A percentile compares a stretch with the other conserved stretches of the same genome.
phyloP scores from a whole-genome alignment of 2,329 filamentous ascomycete species.

The Fusarium citri region DNA sequence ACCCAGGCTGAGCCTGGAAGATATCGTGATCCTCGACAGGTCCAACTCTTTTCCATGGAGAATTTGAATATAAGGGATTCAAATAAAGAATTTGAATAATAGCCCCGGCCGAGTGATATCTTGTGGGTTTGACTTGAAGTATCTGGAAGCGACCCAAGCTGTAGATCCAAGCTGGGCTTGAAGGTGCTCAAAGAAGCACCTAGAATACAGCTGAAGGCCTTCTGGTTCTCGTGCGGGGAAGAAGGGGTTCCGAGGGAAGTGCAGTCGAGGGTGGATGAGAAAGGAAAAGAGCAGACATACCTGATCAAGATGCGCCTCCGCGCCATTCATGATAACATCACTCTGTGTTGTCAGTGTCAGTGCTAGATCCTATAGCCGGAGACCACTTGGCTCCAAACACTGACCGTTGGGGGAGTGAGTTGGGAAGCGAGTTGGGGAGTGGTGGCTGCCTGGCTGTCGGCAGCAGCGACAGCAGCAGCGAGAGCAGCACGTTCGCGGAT shows the following conservation, averaged over 20 bases:
- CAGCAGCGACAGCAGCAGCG: too few relatives aligned
- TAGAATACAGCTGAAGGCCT: neutral
- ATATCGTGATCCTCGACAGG: neutral
- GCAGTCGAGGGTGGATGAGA: conserved; percentile 35
- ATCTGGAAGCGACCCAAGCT: conserved; percentile 13
- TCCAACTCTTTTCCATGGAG: neutral
- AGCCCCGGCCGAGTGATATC: conserved; percentile 3
- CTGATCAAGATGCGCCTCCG: neutral
- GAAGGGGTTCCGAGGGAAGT: conserved; percentile 12
- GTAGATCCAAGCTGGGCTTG: conserved; percentile 22
- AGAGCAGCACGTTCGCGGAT: too few relatives aligned
- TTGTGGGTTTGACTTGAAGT: neutral
- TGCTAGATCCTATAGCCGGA: neutral
- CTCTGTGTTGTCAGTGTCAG: neutral
- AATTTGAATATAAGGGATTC: neutral
- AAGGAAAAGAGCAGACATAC: conserved; percentile 33
- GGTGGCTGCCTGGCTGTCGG: too few relatives aligned
- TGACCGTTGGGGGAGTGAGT: too few relatives aligned
- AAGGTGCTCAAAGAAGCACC: conserved; percentile 16
- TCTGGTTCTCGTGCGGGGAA: conserved; percentile 21
- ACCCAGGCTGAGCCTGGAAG: conserved; percentile 20
- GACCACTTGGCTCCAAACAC: too few relatives aligned
- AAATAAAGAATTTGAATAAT: too few relatives aligned
- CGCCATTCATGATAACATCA: neutral
- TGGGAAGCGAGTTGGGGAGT: too few relatives aligned